Evolutionary conservation across 1,284 basidiomycete species (phyloP).

Genomic region (Cryptococcus sp.): DNA sequence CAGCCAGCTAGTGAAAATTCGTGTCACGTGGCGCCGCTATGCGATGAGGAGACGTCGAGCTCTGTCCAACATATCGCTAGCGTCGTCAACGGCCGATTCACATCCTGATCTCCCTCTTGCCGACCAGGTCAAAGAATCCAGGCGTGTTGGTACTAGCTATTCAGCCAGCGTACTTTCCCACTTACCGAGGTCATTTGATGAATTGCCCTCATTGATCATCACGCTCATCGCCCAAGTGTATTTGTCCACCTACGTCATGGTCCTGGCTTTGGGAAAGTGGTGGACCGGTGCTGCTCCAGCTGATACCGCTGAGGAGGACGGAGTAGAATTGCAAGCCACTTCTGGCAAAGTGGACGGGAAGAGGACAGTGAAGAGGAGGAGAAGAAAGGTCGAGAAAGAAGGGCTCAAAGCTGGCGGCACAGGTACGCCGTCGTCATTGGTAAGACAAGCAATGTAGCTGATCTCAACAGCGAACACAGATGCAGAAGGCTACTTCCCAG

Average conservation of each 20-base stretch:
- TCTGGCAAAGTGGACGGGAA: neutral
- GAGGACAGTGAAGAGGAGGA: conserved; percentile 24
- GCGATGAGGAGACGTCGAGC: conserved; percentile 1
- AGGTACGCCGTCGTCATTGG: neutral
- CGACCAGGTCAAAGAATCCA: neutral
- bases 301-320: neutral
- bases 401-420: neutral
- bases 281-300: neutral
- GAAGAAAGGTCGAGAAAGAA: conserved; percentile 18
- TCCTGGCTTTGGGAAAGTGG: neutral
- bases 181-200: neutral
- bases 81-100: neutral
- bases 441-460: neutral
- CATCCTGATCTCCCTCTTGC: neutral
- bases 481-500: conserved; percentile 63
- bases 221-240: neutral
- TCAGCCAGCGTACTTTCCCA: no score
- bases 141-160: neutral
- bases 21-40: neutral
- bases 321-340: no score
- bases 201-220: neutral
- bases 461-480: neutral
- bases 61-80: neutral
- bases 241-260: neutral
- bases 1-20: no score